Percentiles rank a stretch among this genome's conserved stretches.
phyloP scores from a whole-genome alignment of 352 stramenopile species.

The Phytophthora megakarya region DNA sequence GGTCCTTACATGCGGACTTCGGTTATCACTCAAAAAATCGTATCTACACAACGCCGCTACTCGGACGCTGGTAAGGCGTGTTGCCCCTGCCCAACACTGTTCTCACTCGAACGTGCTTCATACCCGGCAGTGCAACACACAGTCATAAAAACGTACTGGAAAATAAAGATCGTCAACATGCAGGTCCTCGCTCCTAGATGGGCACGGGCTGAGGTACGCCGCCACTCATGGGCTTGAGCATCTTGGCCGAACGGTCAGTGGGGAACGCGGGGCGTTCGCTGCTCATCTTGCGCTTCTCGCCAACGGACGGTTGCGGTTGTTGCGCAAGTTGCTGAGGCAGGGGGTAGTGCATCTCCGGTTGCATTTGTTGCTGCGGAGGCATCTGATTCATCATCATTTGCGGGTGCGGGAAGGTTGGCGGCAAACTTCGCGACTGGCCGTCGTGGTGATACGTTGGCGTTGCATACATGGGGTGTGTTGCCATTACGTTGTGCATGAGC shows the following conservation, averaged over 20 bases:
- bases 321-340: slow-evolving; percentile 31
- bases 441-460: slow-evolving; percentile 35
- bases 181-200: slow-evolving; percentile 28
- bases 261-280: slow-evolving; percentile 44
- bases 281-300: slow-evolving; percentile 59
- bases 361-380: slow-evolving; percentile 38
- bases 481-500: slow-evolving; percentile 40
- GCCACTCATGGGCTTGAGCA: slow-evolving; percentile 49
- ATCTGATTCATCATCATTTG: slow-evolving; percentile 61
- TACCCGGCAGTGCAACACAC: slow-evolving; percentile 32
- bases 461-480: slow-evolving; percentile 42
- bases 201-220: slow-evolving; percentile 43
- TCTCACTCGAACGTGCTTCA: slow-evolving; percentile 38
- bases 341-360: slow-evolving; percentile 42
- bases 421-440: slow-evolving; percentile 41
- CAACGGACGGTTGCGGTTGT: slow-evolving; percentile 29
- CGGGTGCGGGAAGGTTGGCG: slow-evolving; percentile 55
- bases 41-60: slow-evolving; percentile 33
- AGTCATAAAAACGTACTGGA: slow-evolving; percentile 30
- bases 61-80: slow-evolving; percentile 21
- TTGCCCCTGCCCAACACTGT: slow-evolving; percentile 21
- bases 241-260: slow-evolving; percentile 40
- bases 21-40: slow-evolving; percentile 39
- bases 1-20: slow-evolving; percentile 35
- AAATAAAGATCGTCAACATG: slow-evolving; percentile 26